Conservation (phyloP, 768 basidiomycete species). For the Aureoboletus auriporus region DNA sequence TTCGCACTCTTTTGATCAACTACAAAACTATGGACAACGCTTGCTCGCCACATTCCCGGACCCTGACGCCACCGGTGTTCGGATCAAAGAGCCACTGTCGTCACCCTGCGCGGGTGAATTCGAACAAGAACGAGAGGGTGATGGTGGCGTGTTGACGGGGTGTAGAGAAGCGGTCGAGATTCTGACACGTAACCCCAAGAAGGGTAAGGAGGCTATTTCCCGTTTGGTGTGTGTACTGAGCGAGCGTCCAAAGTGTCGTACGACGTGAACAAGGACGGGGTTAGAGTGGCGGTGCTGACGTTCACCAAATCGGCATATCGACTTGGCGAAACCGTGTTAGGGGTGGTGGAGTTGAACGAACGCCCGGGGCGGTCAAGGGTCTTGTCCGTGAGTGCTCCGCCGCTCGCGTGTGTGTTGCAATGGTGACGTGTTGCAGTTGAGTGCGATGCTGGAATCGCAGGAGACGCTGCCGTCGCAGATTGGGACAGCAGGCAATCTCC, state of each 20-base stretch:
- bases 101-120: slow-evolving; percentile 18
- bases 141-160: slow-evolving; percentile 43
- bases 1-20: slow-evolving; percentile 37
- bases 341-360: slow-evolving; percentile 85
- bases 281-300: slow-evolving; percentile 85
- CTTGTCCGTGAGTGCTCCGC: slow-evolving; percentile 57
- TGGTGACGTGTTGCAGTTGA: slow-evolving; percentile 50
- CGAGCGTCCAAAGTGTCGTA: slow-evolving; percentile 62
- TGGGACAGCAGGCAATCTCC: slow-evolving; percentile 42
- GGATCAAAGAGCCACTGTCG: slow-evolving; percentile 25
- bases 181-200: slow-evolving; percentile 83
- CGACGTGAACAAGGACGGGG: slow-evolving; percentile 92
- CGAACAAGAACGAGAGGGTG: slow-evolving; percentile 37
- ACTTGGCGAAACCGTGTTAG: slow-evolving; percentile 88
- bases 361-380: slow-evolving; percentile 68
- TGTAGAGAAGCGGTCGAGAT: slow-evolving; percentile 90
- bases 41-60: slow-evolving; percentile 46
- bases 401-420: neutral
- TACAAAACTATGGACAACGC: slow-evolving; percentile 50
- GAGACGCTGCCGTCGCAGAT: slow-evolving; percentile 72
- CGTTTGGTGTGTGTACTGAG: neutral
- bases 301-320: slow-evolving; percentile 90
- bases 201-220: slow-evolving; percentile 48
- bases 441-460: slow-evolving; percentile 85
- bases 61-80: slow-evolving; percentile 21